Base-by-base conservation (phyloP, 345 rosid species). In the Bruguiera gymnorhiza region DNA sequence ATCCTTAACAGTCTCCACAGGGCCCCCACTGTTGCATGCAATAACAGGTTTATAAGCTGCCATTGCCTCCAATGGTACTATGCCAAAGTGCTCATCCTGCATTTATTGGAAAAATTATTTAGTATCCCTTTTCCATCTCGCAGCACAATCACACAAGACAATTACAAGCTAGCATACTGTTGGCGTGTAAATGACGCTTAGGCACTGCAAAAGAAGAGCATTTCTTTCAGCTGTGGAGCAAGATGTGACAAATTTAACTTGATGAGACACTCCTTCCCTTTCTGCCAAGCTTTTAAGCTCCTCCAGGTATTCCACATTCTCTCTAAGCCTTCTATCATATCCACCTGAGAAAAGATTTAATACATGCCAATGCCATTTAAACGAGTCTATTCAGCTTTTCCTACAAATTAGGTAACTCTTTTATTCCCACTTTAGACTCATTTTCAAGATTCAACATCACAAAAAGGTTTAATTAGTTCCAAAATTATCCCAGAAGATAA, bases 21-120 rank as follows among this genome's bases (percentile, higher is more conserved):
- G 99, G 32, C 97, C 97, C 43, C 99, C 99, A 24, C 99, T 92
- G 66, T 86, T 86, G 82, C 99, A 95, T 20, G 99, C 97, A 56
- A 94, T 82, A 13, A 95, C 93, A 0, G 97, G 97, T 74, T 95
- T 95, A 67, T 82, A 58, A 6, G 99, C 92, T 16, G 97, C 97
- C 97, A 95, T 95, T 69, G 99, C 97, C 76, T 95, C 99, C 76
- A 95, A 72, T 8, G 99, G 99, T 72, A 92, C 99, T 59, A 92
- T 94, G 24, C 97, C 98, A 18, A 94, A 91, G 83, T 94, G 96
- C 70, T 94, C 97, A 72, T 88, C 95, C 98, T 94, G 67, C 69
- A 83, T 65, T 74, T 4, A 21, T 65, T 43, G 16, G 48, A 43
- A 43, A 43, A 43, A 11, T 43, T 11, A 43, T 43, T 43, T 43